Evolutionary conservation across 257 asterid species (phyloP).

Genomic region (Ilex aquifolium): DNA sequence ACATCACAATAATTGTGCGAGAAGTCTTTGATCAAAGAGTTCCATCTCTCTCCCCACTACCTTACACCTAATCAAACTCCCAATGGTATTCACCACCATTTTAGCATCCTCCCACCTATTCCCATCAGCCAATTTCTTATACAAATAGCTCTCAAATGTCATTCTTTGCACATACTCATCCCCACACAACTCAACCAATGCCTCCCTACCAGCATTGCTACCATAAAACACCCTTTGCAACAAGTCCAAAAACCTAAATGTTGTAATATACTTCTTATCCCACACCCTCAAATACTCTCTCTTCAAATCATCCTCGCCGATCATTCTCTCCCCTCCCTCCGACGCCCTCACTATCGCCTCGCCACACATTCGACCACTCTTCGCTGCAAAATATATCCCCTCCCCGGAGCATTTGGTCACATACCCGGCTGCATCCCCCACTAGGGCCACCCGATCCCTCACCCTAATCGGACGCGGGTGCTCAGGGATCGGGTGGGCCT

Average conservation of each 20-base stretch:
- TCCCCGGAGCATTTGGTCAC: constrained; percentile 87
- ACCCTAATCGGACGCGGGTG: constrained; percentile 69
- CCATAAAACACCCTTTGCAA: constrained; percentile 70
- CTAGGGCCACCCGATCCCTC: constrained; percentile 63
- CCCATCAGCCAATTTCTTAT: constrained; percentile 63
- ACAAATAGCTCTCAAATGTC: constrained; percentile 81
- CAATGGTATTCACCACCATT: constrained; percentile 53
- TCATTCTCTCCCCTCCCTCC: constrained; percentile 52
- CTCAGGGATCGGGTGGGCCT: constrained; percentile 88
- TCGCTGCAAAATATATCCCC: constrained; percentile 79
- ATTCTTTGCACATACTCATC: constrained; percentile 74
- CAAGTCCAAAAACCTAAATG: constrained; percentile 60
- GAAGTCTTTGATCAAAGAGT: constrained; percentile 11
- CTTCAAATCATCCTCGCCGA: constrained; percentile 54
- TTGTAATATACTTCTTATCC: constrained; percentile 63
- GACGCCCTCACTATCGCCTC: constrained; percentile 68
- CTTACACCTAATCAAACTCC: constrained; percentile 60
- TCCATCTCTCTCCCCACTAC: constrained; percentile 45
- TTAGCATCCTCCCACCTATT: constrained; percentile 47
- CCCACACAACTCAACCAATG: constrained; percentile 84
- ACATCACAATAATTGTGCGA: background rate
- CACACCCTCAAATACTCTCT: constrained; percentile 72
- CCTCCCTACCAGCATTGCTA: constrained; percentile 71
- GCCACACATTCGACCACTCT: constrained; percentile 77
- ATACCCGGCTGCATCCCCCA: constrained; percentile 81